Evolutionary conservation across 225 moss, liverwort and hornwort species (phyloP).

Genomic region (Pseudoscleropodium purum): DNA sequence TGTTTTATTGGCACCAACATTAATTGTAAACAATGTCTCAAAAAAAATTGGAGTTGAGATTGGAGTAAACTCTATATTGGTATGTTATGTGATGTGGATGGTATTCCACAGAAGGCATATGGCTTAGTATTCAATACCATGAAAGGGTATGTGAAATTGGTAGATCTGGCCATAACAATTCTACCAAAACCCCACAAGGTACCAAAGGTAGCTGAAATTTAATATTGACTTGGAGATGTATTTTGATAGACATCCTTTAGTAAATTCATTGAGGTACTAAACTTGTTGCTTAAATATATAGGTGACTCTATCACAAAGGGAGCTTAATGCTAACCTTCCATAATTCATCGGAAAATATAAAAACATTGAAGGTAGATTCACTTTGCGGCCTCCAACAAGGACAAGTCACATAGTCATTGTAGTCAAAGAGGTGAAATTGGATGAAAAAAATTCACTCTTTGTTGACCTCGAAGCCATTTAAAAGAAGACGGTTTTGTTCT

Average conservation of each 20-base stretch:
- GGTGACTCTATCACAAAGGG: neutral
- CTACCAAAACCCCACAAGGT: neutral
- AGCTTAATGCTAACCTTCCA: neutral
- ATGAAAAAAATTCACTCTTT: neutral
- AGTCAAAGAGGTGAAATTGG: neutral
- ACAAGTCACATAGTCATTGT: neutral
- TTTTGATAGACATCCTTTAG: neutral
- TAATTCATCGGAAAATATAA: neutral
- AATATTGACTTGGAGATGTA: neutral
- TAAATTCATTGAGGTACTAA: neutral
- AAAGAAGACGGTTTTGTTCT: too few relatives aligned
- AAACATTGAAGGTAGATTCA: neutral
- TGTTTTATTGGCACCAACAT: too few relatives aligned
- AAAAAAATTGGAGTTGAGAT: too few relatives aligned
- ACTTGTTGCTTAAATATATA: neutral
- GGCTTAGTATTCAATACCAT: neutral
- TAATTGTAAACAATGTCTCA: too few relatives aligned
- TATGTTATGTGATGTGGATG: too few relatives aligned
- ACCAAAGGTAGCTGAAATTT: neutral
- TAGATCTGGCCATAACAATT: neutral
- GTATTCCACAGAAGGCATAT: too few relatives aligned
- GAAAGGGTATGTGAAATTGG: neutral
- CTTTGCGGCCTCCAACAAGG: neutral
- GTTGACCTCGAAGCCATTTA: rapidly evolving
- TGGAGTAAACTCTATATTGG: too few relatives aligned